Conservation (phyloP, 2,329 filamentous ascomycete species). For the Sporothrix curviconia region DNA sequence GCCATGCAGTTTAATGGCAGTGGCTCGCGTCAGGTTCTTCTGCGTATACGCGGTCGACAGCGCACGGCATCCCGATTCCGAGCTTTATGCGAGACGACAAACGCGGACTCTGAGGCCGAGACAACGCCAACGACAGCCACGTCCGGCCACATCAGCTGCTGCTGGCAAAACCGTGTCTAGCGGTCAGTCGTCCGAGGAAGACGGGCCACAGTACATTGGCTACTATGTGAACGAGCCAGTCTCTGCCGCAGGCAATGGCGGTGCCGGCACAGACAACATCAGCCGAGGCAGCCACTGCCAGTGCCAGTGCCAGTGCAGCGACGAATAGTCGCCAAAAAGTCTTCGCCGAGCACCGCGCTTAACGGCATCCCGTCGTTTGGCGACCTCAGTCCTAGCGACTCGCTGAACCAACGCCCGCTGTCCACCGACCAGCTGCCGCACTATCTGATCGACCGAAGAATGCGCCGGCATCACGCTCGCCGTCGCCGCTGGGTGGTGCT, state of each 20-base stretch:
- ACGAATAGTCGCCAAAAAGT: too few relatives aligned
- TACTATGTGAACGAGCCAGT: slow-evolving; percentile 32
- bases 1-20: slow-evolving; percentile 24
- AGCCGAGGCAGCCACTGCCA: neutral
- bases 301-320: too few relatives aligned
- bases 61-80: slow-evolving; percentile 46
- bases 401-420: slow-evolving; percentile 33
- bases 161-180: slow-evolving; percentile 32
- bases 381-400: slow-evolving; percentile 33
- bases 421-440: slow-evolving; percentile 51
- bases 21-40: slow-evolving; percentile 24
- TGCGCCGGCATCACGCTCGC: slow-evolving; percentile 48
- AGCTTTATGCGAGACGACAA: slow-evolving; percentile 52
- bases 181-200: slow-evolving; percentile 42
- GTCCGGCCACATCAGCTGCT: slow-evolving; percentile 25
- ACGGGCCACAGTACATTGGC: slow-evolving; percentile 33
- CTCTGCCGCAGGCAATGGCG: too few relatives aligned
- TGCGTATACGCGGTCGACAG: slow-evolving; percentile 29
- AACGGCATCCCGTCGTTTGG: slow-evolving; percentile 41
- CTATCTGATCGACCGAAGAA: slow-evolving; percentile 46
- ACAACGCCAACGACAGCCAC: neutral
- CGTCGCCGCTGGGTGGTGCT: slow-evolving; percentile 40
- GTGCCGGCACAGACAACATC: too few relatives aligned
- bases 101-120: slow-evolving; percentile 39
- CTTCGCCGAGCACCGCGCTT: slow-evolving; percentile 16